phyloP scores from a whole-genome alignment of 2,329 filamentous ascomycete species.

The Ceratocystis smalleyi region DNA sequence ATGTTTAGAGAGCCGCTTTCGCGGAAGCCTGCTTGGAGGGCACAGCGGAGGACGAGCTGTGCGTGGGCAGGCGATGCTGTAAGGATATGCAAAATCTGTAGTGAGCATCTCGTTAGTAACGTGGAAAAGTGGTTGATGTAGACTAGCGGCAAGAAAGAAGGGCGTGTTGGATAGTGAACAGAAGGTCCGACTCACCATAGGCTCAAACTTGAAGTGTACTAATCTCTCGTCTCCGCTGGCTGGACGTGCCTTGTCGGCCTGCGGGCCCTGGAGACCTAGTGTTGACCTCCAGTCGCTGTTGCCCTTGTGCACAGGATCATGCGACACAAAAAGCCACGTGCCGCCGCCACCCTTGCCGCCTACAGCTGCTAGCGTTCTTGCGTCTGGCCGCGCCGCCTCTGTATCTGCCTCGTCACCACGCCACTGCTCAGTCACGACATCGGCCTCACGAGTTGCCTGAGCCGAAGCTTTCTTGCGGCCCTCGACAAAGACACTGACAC shows the following conservation, averaged over 20 bases:
- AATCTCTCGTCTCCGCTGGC: constrained; percentile 28
- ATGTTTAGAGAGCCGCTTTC: constrained; percentile 74
- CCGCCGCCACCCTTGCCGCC: constrained; percentile 79
- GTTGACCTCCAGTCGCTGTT: constrained; percentile 21
- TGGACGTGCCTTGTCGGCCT: constrained; percentile 17
- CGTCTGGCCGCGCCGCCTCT: neutral
- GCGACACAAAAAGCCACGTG: constrained; percentile 75
- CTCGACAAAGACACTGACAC: constrained; percentile 78
- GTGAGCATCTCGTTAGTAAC: neutral
- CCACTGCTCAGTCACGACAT: too few relatives aligned
- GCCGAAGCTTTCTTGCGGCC: constrained; percentile 36
- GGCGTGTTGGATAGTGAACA: neutral
- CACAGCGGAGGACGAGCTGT: constrained; percentile 58
- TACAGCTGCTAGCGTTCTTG: constrained; percentile 36
- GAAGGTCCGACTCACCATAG: constrained; percentile 52
- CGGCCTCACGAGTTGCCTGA: constrained; percentile 12
- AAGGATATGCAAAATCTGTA: constrained; percentile 74
- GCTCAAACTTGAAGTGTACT: constrained; percentile 85
- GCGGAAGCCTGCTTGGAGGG: constrained; percentile 68
- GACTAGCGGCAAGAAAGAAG: neutral
- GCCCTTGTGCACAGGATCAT: constrained; percentile 45
- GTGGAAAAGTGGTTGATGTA: neutral
- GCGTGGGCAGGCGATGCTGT: constrained; percentile 61
- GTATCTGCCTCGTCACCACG: constrained; percentile 14
- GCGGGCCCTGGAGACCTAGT: constrained; percentile 29